Evolutionary conservation across 805 yeast species (phyloP).

Genomic region (Lipomyces yamadae): DNA sequence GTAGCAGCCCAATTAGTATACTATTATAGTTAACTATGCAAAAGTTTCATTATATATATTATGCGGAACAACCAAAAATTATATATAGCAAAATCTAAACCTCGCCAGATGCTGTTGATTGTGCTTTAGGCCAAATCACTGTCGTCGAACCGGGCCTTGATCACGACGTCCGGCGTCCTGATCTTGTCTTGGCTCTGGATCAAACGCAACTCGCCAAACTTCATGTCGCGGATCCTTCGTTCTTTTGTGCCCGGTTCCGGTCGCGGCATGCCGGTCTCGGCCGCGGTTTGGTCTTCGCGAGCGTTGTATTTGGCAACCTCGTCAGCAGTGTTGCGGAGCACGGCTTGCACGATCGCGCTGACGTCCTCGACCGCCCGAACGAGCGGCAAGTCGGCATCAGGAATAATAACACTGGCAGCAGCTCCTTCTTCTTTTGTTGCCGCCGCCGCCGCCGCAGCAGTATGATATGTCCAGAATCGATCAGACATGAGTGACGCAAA

Average conservation of each 20-base stretch:
- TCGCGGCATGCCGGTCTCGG: constrained; percentile 19
- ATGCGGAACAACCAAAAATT: no score
- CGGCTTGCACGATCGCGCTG: constrained; percentile 59
- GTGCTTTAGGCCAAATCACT: not conserved
- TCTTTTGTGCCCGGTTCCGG: constrained; percentile 31
- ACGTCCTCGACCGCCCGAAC: constrained; percentile 54
- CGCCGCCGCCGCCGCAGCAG: constrained; percentile 33
- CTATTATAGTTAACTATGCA: no score
- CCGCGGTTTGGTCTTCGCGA: constrained; percentile 17
- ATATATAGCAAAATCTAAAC: constrained; percentile 2
- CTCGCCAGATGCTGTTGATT: not conserved
- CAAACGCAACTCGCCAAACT: constrained; percentile 33
- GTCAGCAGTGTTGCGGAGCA: constrained; percentile 55
- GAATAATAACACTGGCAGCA: not conserved
- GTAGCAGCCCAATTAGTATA: no score
- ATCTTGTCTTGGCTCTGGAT: constrained; percentile 31
- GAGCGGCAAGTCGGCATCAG: constrained; percentile 35
- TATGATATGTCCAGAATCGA: constrained; percentile 49
- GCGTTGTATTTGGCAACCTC: constrained; percentile 19
- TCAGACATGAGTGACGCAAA: constrained; percentile 81
- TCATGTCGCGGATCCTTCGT: constrained; percentile 35
- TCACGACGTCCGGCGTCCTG: constrained; percentile 8
- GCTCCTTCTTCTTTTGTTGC: not conserved
- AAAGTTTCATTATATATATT: no score
- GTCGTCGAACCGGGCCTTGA: constrained; percentile 19